Base-by-base conservation (phyloP, 257 asterid species). In the Nicotiana tabacum region DNA sequence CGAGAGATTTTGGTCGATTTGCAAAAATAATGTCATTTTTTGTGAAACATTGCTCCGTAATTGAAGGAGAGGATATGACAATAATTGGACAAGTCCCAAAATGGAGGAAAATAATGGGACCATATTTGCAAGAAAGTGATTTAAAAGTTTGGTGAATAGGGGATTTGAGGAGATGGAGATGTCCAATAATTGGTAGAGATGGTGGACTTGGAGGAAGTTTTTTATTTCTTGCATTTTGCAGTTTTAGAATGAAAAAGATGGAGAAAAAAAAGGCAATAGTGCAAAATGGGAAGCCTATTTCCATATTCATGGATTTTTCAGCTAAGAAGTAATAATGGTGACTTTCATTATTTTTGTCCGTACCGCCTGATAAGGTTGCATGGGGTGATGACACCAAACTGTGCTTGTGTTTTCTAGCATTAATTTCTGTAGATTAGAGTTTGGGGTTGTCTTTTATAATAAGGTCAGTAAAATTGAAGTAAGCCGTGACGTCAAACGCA, bases 181-280 rank as follows among this genome's bases (percentile, higher is more conserved):
- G 97, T 83, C 93, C 94, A 3, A 78, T 21, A 29, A 92, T 77
- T 12, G 94, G 97, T 18, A 89, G 30, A 9, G 84, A 82, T 6
- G 85, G 90, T 18, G 97, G 94, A 16, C 84, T 57, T 81, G 97
- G 95, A 53, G 95, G 94, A 37, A 78, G 55, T 1, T 85, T 88
- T 24, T 66, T 83, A 24, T 81, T 85, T 21, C 43, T 56, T 74
- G 83, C 39, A 24, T 12, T 77, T 24, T 80, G 15, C 67, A 33
- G 65, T 65, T 85, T 88, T 24, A 65, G 68, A 4, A 87, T 33
- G 13, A 82, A 51, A 69, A 84, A 81, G 8, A 85, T 81, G 0
- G 77, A 72, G 51, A 84, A 7, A 35, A 77, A 57, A 7, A 89
- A 27, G 21, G 66, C 62, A 29, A 83, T 79, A 39, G 4, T 81